Evolutionary conservation across 1,284 basidiomycete genomes (phyloP).

Genomic region (Sphagnurus paluster): DNA sequence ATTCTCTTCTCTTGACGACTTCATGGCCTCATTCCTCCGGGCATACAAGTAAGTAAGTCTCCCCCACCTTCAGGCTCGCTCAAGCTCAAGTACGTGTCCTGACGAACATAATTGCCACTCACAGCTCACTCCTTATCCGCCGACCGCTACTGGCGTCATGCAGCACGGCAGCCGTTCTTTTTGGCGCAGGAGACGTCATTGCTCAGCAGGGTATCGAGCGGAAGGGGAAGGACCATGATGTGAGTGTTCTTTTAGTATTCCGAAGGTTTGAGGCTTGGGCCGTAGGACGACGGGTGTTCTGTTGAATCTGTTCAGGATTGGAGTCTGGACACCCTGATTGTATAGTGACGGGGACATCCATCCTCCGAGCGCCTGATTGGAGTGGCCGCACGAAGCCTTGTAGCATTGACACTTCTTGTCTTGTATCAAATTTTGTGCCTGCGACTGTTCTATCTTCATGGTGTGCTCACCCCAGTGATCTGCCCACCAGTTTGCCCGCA

Average conservation of each 20-base stretch:
- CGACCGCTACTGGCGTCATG: constrained; percentile 69
- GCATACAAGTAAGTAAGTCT: constrained; percentile 51
- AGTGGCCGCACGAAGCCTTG: too few species aligned
- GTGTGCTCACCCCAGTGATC: constrained; percentile 1
- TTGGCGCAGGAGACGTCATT: constrained; percentile 78
- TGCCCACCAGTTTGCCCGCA: constrained; percentile 58
- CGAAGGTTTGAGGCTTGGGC: too few species aligned
- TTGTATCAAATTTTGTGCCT: background rate
- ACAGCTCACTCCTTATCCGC: constrained; percentile 61
- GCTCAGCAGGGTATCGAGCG: constrained; percentile 82
- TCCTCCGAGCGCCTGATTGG: too few species aligned
- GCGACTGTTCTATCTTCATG: background rate
- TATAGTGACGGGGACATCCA: too few species aligned
- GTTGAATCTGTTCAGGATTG: too few species aligned
- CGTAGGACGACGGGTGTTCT: background rate
- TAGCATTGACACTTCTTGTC: too few species aligned
- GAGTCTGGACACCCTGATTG: too few species aligned
- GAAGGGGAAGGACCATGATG: constrained; percentile 67
- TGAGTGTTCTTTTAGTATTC: constrained; percentile 43
- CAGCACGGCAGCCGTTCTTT: constrained; percentile 65
- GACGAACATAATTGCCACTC: background rate
- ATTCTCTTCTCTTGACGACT: background rate
- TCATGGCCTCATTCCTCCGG: constrained; percentile 49
- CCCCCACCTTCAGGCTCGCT: too few species aligned
- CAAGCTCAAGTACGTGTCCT: too few species aligned